Percentiles rank a stretch among this genome's conserved stretches.
phyloP scores from a whole-genome alignment of 2,329 filamentous ascomycete species.

The Beauveria rudraprayagi region DNA sequence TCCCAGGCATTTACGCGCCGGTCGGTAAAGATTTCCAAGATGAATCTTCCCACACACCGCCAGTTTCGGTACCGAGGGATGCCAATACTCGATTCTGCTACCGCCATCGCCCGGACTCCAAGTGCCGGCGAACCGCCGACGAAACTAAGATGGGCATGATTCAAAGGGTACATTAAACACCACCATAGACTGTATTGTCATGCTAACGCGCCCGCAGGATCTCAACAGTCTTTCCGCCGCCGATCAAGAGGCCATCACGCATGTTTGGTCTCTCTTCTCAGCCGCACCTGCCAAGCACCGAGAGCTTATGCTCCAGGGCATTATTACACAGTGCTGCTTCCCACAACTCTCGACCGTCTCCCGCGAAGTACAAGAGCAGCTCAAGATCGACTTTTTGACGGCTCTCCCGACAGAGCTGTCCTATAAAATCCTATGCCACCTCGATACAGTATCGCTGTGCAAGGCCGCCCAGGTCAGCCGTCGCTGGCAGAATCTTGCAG shows the following conservation, averaged over 20 bases:
- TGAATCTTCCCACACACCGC: conserved; percentile 14
- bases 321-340: conserved; percentile 95
- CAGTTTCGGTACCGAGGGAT: conserved; percentile 30
- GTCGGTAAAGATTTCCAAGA: conserved; percentile 49
- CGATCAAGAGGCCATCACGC: conserved; percentile 92
- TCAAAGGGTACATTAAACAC: conserved; percentile 58
- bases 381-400: conserved; percentile 93
- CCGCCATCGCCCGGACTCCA: conserved; percentile 84
- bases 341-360: conserved; percentile 92
- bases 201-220: conserved; percentile 43
- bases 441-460: conserved; percentile 90
- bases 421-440: conserved; percentile 85
- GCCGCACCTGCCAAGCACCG: conserved; percentile 89
- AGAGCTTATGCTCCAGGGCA: conserved; percentile 92
- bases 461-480: conserved; percentile 92
- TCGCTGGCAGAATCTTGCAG: conserved; percentile 81
- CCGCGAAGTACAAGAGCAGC: conserved; percentile 81
- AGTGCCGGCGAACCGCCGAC: conserved; percentile 86
- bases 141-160: conserved; percentile 94
- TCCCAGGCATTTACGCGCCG: conserved; percentile 80
- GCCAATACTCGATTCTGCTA: conserved; percentile 92
- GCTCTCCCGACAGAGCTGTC: conserved; percentile 84
- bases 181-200: background rate
- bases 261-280: conserved; percentile 97
- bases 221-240: conserved; percentile 71